These are phyloP conservation scores for Alternaria conjuncta DNA, from an alignment of 2,329 filamentous ascomycete genomes.

Conservation along the genomic window DNA sequence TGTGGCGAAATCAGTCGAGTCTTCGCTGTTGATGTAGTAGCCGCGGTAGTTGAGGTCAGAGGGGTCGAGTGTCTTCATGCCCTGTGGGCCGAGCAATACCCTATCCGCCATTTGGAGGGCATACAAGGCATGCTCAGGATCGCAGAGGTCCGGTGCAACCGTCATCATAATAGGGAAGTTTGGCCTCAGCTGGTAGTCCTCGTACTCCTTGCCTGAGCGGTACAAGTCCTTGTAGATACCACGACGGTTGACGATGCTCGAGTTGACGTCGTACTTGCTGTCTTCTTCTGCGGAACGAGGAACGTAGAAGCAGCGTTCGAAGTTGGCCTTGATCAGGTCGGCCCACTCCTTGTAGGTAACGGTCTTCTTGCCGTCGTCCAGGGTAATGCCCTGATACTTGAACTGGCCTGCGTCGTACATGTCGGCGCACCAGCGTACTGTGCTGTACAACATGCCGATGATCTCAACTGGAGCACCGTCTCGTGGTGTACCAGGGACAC, in stretches of 20 bases:
- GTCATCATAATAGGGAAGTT: conserved; percentile 98
- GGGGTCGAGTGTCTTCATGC: conserved; percentile 96
- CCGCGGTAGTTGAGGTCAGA: conserved; percentile 91
- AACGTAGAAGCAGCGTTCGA: conserved; percentile 91
- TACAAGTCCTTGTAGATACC: conserved; percentile 99
- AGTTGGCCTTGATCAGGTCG: conserved; percentile 77
- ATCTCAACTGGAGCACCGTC: conserved; percentile 97
- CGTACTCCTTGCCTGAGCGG: conserved; percentile 90
- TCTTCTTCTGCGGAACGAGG: conserved; percentile 75
- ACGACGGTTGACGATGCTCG: conserved; percentile 80
- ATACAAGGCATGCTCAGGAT: conserved; percentile 75
- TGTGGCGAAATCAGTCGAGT: conserved; percentile 88
- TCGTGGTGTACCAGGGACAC: conserved; percentile 92
- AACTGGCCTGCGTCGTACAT: conserved; percentile 74
- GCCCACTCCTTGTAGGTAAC: conserved; percentile 84
- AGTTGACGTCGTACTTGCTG: conserved; percentile 77
- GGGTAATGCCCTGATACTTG: conserved; percentile 74
- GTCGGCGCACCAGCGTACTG: conserved; percentile 77
- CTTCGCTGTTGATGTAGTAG: conserved; percentile 94
- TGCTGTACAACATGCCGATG: conserved; percentile 90
- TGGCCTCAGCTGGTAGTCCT: conserved; percentile 93
- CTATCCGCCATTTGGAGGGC: conserved; percentile 82
- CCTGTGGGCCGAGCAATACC: conserved; percentile 81
- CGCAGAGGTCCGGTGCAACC: conserved; percentile 87
- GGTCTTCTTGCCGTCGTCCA: conserved; percentile 60